A percentile compares a stretch with the other conserved stretches of the same genome.
phyloP scores from a whole-genome alignment of 345 rosid species.

The Theobroma cacao region DNA sequence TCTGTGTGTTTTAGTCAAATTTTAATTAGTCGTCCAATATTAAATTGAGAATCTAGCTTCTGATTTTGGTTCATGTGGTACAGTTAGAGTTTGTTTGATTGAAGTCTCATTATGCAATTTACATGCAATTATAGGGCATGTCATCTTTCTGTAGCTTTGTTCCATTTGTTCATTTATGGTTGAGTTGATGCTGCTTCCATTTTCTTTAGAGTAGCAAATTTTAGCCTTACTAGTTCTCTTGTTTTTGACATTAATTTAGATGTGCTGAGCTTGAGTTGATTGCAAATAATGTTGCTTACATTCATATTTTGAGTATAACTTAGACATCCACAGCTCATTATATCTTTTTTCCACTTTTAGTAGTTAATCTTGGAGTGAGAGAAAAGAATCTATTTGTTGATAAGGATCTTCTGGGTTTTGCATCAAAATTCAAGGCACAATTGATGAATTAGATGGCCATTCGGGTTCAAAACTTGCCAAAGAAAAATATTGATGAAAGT shows the following conservation, averaged over 20 bases:
- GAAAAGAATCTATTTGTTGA: background rate
- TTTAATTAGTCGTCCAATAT: background rate
- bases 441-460: conserved; percentile 15
- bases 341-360: background rate
- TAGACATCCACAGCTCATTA: background rate
- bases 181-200: background rate
- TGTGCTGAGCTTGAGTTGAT: background rate
- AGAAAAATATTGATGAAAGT: conserved; percentile 34
- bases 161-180: background rate
- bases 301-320: background rate
- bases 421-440: background rate
- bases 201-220: background rate
- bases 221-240: background rate
- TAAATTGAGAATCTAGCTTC: background rate
- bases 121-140: background rate
- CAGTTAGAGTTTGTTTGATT: background rate
- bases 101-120: background rate
- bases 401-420: conserved; percentile 12
- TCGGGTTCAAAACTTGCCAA: conserved; percentile 38
- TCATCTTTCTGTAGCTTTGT: background rate
- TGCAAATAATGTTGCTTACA: background rate
- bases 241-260: background rate
- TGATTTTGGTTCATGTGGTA: background rate
- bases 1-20: background rate
- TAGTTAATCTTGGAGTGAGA: background rate